phyloP scores from a whole-genome alignment of 2,329 filamentous ascomycete genomes.

The Pseudogymnoascus sp. region DNA sequence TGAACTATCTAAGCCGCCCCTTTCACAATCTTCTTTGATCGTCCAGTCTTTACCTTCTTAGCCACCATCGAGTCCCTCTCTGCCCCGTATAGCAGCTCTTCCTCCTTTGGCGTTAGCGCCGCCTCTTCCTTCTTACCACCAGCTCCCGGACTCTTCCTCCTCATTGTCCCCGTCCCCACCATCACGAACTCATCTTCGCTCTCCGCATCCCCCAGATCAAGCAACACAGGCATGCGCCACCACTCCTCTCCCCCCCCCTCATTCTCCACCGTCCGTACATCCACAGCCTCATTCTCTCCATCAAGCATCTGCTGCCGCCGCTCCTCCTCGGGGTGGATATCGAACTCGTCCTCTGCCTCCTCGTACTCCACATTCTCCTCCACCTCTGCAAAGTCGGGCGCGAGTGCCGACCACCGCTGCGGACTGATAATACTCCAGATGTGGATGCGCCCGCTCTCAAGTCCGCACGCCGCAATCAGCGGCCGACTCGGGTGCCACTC shows the following conservation, averaged over 20 bases:
- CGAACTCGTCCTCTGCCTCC: slow-evolving; percentile 94
- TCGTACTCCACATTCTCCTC: slow-evolving; percentile 98
- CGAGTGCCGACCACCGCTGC: slow-evolving; percentile 93
- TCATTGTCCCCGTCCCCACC: slow-evolving; percentile 71
- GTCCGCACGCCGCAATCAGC: slow-evolving; percentile 80
- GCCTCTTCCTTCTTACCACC: slow-evolving; percentile 55
- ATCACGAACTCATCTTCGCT: slow-evolving; percentile 81
- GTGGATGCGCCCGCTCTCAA: slow-evolving; percentile 89
- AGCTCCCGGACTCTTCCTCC: slow-evolving; percentile 74
- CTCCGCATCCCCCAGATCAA: slow-evolving; percentile 88
- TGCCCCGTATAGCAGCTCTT: background rate
- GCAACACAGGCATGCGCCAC: slow-evolving; percentile 91
- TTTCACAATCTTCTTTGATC: background rate
- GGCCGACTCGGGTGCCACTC: slow-evolving; percentile 93
- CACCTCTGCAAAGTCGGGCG: slow-evolving; percentile 93
- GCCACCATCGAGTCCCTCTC: background rate
- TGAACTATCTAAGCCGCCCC: background rate
- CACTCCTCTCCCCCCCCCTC: slow-evolving; percentile 51
- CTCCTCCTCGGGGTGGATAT: slow-evolving; percentile 92
- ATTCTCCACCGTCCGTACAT: slow-evolving; percentile 67
- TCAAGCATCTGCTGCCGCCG: slow-evolving; percentile 86
- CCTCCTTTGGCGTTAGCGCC: background rate
- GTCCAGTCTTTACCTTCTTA: background rate
- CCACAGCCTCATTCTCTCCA: slow-evolving; percentile 86
- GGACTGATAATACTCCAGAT: slow-evolving; percentile 94